phyloP scores from a whole-genome alignment of 1,284 basidiomycete genomes.

The Ceratobasidium sp. region DNA sequence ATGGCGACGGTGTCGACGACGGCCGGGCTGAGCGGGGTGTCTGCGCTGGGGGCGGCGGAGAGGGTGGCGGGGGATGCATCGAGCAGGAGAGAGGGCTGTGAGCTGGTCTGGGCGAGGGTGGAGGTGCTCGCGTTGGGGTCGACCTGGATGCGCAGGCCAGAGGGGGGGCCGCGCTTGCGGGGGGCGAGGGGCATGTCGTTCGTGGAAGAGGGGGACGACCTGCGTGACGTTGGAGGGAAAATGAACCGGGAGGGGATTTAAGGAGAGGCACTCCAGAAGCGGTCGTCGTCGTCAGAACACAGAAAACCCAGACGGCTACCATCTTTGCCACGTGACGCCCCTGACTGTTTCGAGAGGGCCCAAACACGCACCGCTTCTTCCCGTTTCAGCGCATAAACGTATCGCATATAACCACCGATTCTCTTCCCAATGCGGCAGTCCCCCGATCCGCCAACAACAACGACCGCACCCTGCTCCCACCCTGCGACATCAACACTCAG shows the following conservation, averaged over 20 bases:
- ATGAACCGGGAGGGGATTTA: background rate
- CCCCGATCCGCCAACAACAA: no score
- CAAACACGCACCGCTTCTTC: conserved; percentile 18
- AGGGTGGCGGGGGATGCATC: conserved; percentile 25
- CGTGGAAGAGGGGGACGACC: conserved; percentile 12
- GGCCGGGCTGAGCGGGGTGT: conserved; percentile 40
- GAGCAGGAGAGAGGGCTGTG: conserved; percentile 30
- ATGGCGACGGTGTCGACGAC: conserved; percentile 40
- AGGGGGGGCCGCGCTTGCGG: conserved; percentile 32
- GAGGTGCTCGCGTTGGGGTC: conserved; percentile 16
- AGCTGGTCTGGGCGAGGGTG: conserved; percentile 4
- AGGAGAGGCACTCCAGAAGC: conserved; percentile 11
- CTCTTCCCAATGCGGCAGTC: background rate
- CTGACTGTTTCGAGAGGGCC: conserved; percentile 21
- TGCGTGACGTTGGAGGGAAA: conserved; percentile 31
- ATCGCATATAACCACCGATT: background rate
- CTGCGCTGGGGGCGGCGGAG: conserved; percentile 37
- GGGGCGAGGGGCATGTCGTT: conserved; percentile 28
- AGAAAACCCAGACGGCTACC: background rate
- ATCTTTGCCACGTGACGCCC: conserved; percentile 35
- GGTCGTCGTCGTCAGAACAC: conserved; percentile 11
- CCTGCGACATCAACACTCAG: no score
- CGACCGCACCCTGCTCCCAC: no score
- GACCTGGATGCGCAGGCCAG: conserved; percentile 27
- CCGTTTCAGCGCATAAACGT: no score